These are phyloP conservation scores for Limtongia smithiae DNA, from an alignment of 805 yeast species.

Conservation along the genomic window DNA sequence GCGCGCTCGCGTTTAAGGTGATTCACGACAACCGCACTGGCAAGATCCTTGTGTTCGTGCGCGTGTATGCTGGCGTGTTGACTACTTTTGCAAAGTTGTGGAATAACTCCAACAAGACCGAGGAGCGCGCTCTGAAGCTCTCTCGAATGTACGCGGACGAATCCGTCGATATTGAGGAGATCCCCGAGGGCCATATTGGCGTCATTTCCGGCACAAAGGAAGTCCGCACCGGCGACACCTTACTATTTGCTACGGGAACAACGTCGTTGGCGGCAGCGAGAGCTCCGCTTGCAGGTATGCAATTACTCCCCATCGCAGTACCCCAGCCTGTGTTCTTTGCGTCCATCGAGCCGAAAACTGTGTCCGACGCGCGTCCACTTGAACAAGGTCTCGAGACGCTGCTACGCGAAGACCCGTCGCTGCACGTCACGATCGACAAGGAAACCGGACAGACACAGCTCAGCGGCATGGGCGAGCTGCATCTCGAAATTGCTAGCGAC, in stretches of 20 bases:
- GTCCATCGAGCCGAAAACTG: conserved; percentile 73
- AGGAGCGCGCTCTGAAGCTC: conserved; percentile 62
- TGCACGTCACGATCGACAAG: conserved; percentile 64
- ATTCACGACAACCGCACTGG: conserved; percentile 71
- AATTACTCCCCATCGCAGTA: conserved; percentile 67
- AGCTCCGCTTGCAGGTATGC: conserved; percentile 6
- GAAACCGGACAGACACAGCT: conserved; percentile 85
- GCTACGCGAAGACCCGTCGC: conserved; percentile 87
- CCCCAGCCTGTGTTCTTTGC: conserved; percentile 95
- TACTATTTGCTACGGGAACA: conserved; percentile 49
- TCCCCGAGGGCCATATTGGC: conserved; percentile 83
- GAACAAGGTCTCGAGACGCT: conserved; percentile 63
- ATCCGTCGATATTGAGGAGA: conserved; percentile 63
- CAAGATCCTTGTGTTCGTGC: conserved; percentile 77
- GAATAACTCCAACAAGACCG: conserved; percentile 67
- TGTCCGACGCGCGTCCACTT: conserved; percentile 74
- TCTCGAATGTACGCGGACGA: conserved; percentile 84
- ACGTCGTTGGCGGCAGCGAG: conserved; percentile 21
- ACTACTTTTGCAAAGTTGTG: conserved; percentile 57
- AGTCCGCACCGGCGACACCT: conserved; percentile 85
- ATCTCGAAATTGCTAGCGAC: conserved; percentile 81
- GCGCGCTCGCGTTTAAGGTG: conserved; percentile 89
- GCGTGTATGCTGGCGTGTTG: conserved; percentile 82
- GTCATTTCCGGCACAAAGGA: conserved; percentile 73
- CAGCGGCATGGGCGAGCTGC: conserved; percentile 97